Evolutionary conservation across 2,329 filamentous ascomycete genomes (phyloP), one percentile per base, ranked within the genome.

Genomic region (Curvularia sp.): DNA sequence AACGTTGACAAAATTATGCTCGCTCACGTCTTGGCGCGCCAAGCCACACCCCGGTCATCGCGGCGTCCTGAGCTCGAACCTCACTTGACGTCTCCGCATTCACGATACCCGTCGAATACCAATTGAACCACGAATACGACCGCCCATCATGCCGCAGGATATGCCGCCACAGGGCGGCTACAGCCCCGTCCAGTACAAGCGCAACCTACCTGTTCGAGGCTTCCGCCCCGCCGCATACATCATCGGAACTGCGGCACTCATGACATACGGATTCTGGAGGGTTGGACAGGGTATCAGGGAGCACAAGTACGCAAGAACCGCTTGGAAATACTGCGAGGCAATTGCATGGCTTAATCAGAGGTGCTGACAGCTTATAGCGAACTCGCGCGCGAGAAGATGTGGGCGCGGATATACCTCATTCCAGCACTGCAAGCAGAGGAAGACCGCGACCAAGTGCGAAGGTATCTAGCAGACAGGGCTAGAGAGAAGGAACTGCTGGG

Each of bases 151-250:
- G 94, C 89, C 91, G 83, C 93, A 98, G 86, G 95, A 99, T 85
- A 92, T 99, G 87, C 95, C 95, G 83, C 95, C 95, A 72, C 79
- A 81, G 76, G 95, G 94, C 83, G 95, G 95, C 85, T 99, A 99
- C 81, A 90, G 88, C 79, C 89, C 94, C 80, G 90, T 99, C 68
- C 95, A 99, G 82, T 99, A 97, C 85, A 96, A 96, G 88, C 90
- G 95, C 80, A 98, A 98, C 82, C 84, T 99, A 63, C 95, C 95
- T 65, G 88, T 91, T 64, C 90, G 90, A 74, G 94, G 94, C 70
- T 96, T 98, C 86, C 89, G 90, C 60, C 94, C 95, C 18, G 84
- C 88, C 48, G 86, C 88, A 61, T 88, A 97, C 77, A 84, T 98
- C 66, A 76, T 91, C 69, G 91, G 87, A 64, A 87, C 92, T 78